These are phyloP conservation scores for Chrysochromulina parva DNA, from an alignment of 78 protist genomes.

Conservation along the genomic window DNA sequence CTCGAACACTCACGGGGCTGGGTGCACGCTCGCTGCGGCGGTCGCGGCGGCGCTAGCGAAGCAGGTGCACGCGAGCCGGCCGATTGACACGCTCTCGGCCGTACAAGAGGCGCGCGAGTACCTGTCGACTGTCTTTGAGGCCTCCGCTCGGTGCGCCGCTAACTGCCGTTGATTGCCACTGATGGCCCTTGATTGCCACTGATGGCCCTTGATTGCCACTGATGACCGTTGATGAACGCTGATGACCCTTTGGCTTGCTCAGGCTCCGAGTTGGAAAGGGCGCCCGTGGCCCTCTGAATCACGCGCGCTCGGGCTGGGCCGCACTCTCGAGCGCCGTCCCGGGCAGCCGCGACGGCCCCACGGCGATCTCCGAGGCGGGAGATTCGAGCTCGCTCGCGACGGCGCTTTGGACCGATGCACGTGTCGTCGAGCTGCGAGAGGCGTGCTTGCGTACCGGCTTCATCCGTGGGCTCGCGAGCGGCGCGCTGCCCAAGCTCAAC, in stretches of 20 bases:
- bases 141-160: not conserved
- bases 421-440: not conserved
- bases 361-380: no score
- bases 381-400: no score
- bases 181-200: no score
- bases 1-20: slow-evolving; percentile 24
- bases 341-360: no score
- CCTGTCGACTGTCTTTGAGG: not conserved
- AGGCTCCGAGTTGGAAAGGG: not conserved
- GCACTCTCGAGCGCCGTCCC: no score
- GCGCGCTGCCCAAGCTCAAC: not conserved
- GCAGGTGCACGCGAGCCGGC: not conserved
- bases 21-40: slow-evolving; percentile 27
- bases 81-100: not conserved
- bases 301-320: not conserved
- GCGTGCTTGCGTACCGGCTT: not conserved
- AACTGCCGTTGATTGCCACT: no score
- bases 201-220: no score
- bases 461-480: not conserved
- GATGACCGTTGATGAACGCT: no score
- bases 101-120: not conserved
- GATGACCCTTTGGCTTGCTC: no score
- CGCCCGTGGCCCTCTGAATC: slow-evolving; percentile 22
- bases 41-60: slow-evolving; percentile 6
- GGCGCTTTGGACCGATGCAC: no score